Percentiles rank a stretch among this genome's conserved stretches.
phyloP scores from a whole-genome alignment of 169 alveolate species.

The Cryptosporidium meleagridis region DNA sequence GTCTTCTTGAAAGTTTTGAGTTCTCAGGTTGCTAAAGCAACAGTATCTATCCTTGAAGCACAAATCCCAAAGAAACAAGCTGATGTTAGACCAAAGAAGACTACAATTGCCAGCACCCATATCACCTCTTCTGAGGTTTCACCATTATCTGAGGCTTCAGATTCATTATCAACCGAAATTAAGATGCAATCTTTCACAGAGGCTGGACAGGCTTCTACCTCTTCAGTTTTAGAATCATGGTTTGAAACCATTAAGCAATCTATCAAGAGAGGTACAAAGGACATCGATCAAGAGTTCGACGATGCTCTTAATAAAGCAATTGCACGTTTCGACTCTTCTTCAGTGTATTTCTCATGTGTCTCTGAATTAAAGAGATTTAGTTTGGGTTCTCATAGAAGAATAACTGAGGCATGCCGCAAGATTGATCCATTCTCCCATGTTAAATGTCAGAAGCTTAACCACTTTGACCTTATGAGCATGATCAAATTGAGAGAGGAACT shows the following conservation, averaged over 20 bases:
- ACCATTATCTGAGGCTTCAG: not conserved
- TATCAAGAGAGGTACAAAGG: not conserved
- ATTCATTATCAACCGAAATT: not conserved
- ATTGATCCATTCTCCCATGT: slow-evolving; percentile 63
- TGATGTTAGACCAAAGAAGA: not conserved
- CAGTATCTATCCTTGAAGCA: not conserved
- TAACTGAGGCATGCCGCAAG: slow-evolving; percentile 51
- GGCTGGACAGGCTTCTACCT: not conserved
- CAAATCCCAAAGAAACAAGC: not conserved
- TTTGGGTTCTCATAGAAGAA: slow-evolving; percentile 23
- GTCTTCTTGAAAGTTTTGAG: not conserved
- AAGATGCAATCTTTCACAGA: not conserved
- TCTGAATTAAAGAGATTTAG: not conserved
- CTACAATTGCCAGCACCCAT: not conserved
- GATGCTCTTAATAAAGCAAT: slow-evolving; percentile 1
- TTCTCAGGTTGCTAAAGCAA: not conserved
- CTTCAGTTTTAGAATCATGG: slow-evolving; percentile 44
- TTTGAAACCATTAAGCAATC: not conserved
- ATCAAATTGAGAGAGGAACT: slow-evolving; percentile 37
- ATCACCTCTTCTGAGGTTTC: slow-evolving; percentile 23
- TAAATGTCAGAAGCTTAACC: slow-evolving; percentile 54
- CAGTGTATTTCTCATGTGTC: slow-evolving; percentile 8
- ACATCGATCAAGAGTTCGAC: slow-evolving; percentile 1
- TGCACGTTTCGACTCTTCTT: not conserved
- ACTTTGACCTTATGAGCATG: slow-evolving; percentile 17